A percentile compares a stretch with the other conserved stretches of the same genome.
Conservation (phyloP, 768 basidiomycete species). For the Hygrocybe punicea region DNA sequence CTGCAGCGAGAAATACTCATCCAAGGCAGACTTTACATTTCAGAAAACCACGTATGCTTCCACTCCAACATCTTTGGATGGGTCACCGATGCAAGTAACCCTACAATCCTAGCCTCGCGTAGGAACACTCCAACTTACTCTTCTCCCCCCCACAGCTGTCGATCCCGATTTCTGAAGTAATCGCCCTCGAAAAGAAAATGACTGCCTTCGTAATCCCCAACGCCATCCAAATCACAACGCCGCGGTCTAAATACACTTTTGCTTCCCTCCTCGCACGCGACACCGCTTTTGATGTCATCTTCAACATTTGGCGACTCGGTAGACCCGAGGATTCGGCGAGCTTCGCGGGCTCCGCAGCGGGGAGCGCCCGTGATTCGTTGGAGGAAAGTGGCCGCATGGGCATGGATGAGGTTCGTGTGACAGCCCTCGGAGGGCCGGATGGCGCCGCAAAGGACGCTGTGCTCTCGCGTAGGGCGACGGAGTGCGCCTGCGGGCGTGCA, state of each 20-base stretch:
- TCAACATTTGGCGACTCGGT: conserved; percentile 91
- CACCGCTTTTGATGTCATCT: conserved; percentile 92
- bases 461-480: conserved; percentile 51
- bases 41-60: conserved; percentile 99
- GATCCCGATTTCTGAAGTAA: conserved; percentile 85
- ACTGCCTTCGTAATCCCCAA: conserved; percentile 98
- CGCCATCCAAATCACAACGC: conserved; percentile 86
- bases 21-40: conserved; percentile 94
- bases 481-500: conserved; percentile 69
- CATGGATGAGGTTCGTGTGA: conserved; percentile 14
- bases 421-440: conserved; percentile 16
- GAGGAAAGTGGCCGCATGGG: conserved; percentile 24
- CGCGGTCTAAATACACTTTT: conserved; percentile 83
- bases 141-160: conserved; percentile 52
- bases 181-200: conserved; percentile 90
- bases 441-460: conserved; percentile 10
- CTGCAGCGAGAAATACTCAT: conserved; percentile 94
- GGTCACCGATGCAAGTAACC: conserved; percentile 86
- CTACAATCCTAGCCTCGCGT: neutral
- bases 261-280: conserved; percentile 96
- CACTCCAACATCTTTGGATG: conserved; percentile 99
- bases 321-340: conserved; percentile 59
- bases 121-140: neutral
- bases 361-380: conserved; percentile 35
- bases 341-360: conserved; percentile 25